phyloP scores from a whole-genome alignment of 805 yeast genomes.

The Candida loeiensis region DNA sequence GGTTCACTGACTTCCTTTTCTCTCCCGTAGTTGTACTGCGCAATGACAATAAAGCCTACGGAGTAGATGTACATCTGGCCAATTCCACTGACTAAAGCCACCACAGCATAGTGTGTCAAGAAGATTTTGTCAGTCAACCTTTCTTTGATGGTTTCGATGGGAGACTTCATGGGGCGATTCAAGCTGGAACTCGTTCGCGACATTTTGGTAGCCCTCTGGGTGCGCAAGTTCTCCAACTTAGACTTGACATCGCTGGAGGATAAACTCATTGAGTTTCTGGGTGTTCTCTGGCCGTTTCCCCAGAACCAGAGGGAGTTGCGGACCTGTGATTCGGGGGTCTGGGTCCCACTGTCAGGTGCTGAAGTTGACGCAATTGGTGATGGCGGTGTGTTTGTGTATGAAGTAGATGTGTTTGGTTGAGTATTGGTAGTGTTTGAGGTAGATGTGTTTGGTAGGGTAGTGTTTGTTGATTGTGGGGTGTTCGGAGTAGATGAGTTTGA shows the following conservation, averaged over 20 bases:
- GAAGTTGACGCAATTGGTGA: too few species aligned
- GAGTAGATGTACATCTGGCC: constrained; percentile 73
- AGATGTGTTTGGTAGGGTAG: too few species aligned
- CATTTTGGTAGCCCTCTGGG: constrained; percentile 1
- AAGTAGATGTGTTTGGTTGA: too few species aligned
- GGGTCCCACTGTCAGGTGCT: too few species aligned
- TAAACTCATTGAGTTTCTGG: constrained; percentile 18
- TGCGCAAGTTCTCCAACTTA: not conserved
- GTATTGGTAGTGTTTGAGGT: too few species aligned
- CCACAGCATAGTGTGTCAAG: constrained; percentile 49
- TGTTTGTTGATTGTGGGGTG: too few species aligned
- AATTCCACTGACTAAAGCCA: constrained; percentile 56
- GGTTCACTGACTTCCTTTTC: constrained; percentile 25
- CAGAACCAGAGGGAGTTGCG: constrained; percentile 38
- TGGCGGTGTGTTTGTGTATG: too few species aligned
- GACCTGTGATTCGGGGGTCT: constrained; percentile 12
- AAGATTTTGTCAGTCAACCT: constrained; percentile 33
- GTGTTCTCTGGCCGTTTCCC: constrained; percentile 37
- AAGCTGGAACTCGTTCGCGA: constrained; percentile 12
- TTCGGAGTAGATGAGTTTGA: not conserved
- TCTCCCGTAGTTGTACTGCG: constrained; percentile 28
- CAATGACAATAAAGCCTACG: constrained; percentile 66
- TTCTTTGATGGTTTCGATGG: constrained; percentile 17
- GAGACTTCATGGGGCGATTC: constrained; percentile 3
- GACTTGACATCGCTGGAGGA: constrained; percentile 7